phyloP scores from a whole-genome alignment of 1,139 yeast genomes.

The Saccharomyces pastorianus region DNA sequence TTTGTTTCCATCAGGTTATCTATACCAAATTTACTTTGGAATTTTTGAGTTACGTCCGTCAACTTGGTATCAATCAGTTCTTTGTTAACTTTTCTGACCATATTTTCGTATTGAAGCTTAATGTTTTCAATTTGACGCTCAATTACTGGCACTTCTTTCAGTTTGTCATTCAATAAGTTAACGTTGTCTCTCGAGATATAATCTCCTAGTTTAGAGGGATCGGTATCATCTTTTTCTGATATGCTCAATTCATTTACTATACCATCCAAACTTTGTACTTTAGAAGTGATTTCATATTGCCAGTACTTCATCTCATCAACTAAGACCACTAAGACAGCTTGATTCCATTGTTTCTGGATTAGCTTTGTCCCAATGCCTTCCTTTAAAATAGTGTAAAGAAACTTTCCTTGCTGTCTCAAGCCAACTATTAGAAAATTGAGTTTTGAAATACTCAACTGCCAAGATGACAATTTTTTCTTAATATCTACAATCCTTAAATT shows the following conservation, averaged over 20 bases:
- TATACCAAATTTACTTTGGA: conserved; percentile 13
- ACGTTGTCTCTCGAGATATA: conserved; percentile 40
- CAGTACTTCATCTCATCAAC: conserved; percentile 24
- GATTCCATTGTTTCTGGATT: conserved; percentile 22
- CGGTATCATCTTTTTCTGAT: conserved; percentile 24
- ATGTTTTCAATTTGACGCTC: conserved; percentile 27
- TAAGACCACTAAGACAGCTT: conserved; percentile 20
- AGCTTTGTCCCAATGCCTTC: conserved; percentile 29
- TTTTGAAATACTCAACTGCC: conserved; percentile 24
- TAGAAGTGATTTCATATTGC: conserved; percentile 31
- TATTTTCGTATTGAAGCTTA: conserved; percentile 22
- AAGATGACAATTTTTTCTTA: conserved; percentile 17
- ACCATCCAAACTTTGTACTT: conserved; percentile 29
- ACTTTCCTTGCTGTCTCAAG: conserved; percentile 31
- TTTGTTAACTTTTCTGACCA: conserved; percentile 22
- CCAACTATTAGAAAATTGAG: conserved; percentile 32
- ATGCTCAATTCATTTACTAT: conserved; percentile 19
- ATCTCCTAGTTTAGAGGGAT: conserved; percentile 32
- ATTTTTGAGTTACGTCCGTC: conserved; percentile 13
- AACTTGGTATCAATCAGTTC: conserved; percentile 19
- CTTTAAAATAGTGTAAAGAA: conserved; percentile 29
- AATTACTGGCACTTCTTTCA: conserved; percentile 28
- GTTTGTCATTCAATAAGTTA: conserved; percentile 28
- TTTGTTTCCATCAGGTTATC: conserved; percentile 13
- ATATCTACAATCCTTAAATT: conserved; percentile 25